Evolutionary conservation across 805 yeast genomes (phyloP), one percentile per base, ranked within the genome.

Genomic region (Cyberlindnera subsufficiens): DNA sequence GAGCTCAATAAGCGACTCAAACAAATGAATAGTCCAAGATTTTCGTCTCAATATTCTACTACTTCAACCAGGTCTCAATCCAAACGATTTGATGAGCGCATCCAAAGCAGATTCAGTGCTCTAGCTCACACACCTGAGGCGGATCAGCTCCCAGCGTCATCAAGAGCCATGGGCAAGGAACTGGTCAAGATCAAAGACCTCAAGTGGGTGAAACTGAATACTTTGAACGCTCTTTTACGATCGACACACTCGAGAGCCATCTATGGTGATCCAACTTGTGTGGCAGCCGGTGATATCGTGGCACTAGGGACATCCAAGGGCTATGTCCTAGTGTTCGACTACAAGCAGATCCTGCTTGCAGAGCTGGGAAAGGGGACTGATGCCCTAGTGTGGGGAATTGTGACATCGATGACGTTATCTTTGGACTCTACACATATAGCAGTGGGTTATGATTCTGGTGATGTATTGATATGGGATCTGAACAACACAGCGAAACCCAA

Each of bases 251-350:
- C 68, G 1, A 38, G 56, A 29, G 39, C 58, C 3, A 59, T 60
- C 8, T 69, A 72, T 51, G 90, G 91, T 0, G 67, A 71, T 2
- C 78, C 82, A 0, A 65, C 75, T 0, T 58, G 68, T 20, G 53
- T 78, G 13, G 58, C 67, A 0, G 66, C 74, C 0, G 68, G 75
- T 9, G 72, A 67, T 30, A 52, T 71, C 29, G 65, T 83, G 7
- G 78, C 78, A 0, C 53, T 89, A 7, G 96, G 95, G 2, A 89
- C 96, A 0, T 54, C 73, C 0, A 74, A 73, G 39, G 96, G 96
- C 2, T 65, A 60, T 31, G 66, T 87, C 0, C 60, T 86, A 5
- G 67, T 84, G 5, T 89, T 86, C 59, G 83, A 81, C 53, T 82
- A 80, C 47, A 73, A 73, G 35, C 96, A 90, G 58, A 67, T 65